Percentiles rank a stretch among this genome's conserved stretches.
phyloP scores from a whole-genome alignment of 768 basidiomycete species.

The Panus rudis region DNA sequence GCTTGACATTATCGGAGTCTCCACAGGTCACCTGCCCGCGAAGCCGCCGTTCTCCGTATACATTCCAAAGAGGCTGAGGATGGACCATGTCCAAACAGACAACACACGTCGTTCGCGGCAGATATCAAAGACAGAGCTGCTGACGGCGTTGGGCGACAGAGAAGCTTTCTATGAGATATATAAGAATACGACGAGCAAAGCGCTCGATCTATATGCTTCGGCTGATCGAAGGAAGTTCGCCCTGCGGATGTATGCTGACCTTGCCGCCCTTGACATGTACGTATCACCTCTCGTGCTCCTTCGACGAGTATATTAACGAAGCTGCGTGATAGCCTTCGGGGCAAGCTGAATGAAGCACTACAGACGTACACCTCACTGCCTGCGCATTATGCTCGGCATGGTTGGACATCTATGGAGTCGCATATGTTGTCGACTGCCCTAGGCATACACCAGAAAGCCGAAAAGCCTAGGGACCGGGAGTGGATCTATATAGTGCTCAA shows the following conservation, averaged over 20 bases:
- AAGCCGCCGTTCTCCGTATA: slow-evolving; percentile 66
- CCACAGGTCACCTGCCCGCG: slow-evolving; percentile 61
- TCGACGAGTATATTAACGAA: background rate
- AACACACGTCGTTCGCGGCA: slow-evolving; percentile 8
- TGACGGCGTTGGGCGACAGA: slow-evolving; percentile 45
- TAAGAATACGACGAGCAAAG: slow-evolving; percentile 63
- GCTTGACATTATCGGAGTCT: slow-evolving; percentile 83
- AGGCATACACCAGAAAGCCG: slow-evolving; percentile 52
- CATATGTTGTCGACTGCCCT: slow-evolving; percentile 73
- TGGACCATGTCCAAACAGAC: slow-evolving; percentile 3
- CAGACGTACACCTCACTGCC: slow-evolving; percentile 74
- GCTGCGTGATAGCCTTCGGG: slow-evolving; percentile 52
- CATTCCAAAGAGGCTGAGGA: slow-evolving; percentile 17
- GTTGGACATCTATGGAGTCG: slow-evolving; percentile 75
- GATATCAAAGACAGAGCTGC: slow-evolving; percentile 58
- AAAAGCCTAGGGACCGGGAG: slow-evolving; percentile 58
- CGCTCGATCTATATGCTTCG: slow-evolving; percentile 78
- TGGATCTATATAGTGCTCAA: slow-evolving; percentile 77
- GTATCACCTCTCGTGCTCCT: slow-evolving; percentile 24
- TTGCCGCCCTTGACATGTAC: slow-evolving; percentile 87
- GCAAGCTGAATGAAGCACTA: slow-evolving; percentile 53
- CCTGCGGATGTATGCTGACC: slow-evolving; percentile 73
- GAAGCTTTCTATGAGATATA: slow-evolving; percentile 77
- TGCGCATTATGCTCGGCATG: slow-evolving; percentile 76
- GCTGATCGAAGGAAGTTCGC: slow-evolving; percentile 84